These are phyloP conservation scores for Ogataea saltuana DNA, from an alignment of 805 yeast species.

Conservation along the genomic window DNA sequence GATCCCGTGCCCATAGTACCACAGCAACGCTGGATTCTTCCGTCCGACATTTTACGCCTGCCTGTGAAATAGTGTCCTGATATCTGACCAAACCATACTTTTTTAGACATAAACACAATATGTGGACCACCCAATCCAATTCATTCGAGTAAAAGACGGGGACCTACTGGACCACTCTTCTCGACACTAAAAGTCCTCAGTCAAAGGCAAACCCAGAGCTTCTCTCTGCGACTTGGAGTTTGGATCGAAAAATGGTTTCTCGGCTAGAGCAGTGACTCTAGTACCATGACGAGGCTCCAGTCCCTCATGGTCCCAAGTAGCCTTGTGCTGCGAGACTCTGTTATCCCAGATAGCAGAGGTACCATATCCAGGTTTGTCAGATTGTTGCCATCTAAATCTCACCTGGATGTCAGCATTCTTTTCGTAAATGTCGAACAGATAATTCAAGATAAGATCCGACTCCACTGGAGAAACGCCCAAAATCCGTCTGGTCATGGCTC, in stretches of 20 bases:
- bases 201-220: conserved; percentile 41
- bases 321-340: conserved; percentile 46
- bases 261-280: conserved; percentile 56
- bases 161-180: too few species aligned
- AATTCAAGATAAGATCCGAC: conserved; percentile 47
- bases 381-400: conserved; percentile 49
- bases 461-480: conserved; percentile 55
- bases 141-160: too few species aligned
- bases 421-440: conserved; percentile 44
- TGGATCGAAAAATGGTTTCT: conserved; percentile 51
- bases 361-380: conserved; percentile 40
- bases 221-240: conserved; percentile 54
- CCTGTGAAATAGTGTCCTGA: too few species aligned
- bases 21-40: too few species aligned
- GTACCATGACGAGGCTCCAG: conserved; percentile 51
- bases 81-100: too few species aligned
- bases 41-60: too few species aligned
- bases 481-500: conserved; percentile 51
- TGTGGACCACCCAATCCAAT: too few species aligned
- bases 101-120: too few species aligned
- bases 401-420: conserved; percentile 57
- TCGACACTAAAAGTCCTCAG: conserved; percentile 8
- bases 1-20: too few species aligned
- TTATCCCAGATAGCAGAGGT: conserved; percentile 53
- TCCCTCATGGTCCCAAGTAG: conserved; percentile 46